These are phyloP conservation scores for Xylariaceae sp. DNA, from an alignment of 2,329 filamentous ascomycete genomes.

Conservation along the genomic window DNA sequence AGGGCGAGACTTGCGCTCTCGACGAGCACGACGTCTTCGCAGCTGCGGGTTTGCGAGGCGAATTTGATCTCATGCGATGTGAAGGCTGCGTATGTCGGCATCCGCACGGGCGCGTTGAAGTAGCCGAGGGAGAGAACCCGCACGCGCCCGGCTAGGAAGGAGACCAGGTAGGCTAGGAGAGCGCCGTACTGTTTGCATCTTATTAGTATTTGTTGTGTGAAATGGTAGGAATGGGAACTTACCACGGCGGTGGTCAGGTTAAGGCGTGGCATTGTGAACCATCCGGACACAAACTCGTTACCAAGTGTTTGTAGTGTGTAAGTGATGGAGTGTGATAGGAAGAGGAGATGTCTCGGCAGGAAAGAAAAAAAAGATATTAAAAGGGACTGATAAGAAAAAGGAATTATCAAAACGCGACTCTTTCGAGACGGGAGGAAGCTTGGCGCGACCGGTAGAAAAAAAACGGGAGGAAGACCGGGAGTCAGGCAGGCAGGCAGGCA, in stretches of 20 bases:
- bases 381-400: too few relatives aligned
- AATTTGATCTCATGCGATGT: constrained; percentile 31
- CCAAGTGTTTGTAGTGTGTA: neutral
- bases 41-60: constrained; percentile 32
- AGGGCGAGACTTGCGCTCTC: constrained; percentile 33
- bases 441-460: neutral
- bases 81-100: constrained; percentile 26
- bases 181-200: neutral
- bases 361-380: neutral
- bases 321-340: too few relatives aligned
- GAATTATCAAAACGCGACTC: too few relatives aligned
- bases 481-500: neutral
- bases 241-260: neutral
- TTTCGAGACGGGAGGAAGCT: neutral
- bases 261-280: neutral
- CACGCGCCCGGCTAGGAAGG: neutral
- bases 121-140: constrained; percentile 9
- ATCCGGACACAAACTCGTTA: neutral
- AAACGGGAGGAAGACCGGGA: neutral
- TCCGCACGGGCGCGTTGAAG: constrained; percentile 27
- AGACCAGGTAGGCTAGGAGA: neutral
- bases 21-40: constrained; percentile 36
- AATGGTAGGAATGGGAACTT: neutral
- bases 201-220: neutral
- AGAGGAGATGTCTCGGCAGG: neutral